A percentile compares a stretch with the other conserved stretches of the same genome.
phyloP scores from a whole-genome alignment of 2,329 filamentous ascomycete genomes.

The Talaromyces pinophilus region DNA sequence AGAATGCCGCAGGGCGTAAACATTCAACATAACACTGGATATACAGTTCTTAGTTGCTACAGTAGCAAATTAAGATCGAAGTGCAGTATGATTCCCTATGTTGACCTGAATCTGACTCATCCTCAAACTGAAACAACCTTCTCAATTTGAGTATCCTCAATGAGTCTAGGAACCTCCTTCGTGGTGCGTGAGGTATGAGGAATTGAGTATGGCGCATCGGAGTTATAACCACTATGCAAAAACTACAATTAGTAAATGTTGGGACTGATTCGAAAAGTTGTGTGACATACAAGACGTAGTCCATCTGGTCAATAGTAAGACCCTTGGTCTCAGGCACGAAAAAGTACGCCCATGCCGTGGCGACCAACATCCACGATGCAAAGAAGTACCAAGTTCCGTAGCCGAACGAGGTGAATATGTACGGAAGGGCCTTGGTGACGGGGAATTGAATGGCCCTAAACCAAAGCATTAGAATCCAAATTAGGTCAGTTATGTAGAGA shows the following conservation, averaged over 20 bases:
- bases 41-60: not conserved
- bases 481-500: not conserved
- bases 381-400: conserved; percentile 48
- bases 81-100: no score
- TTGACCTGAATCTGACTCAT: not conserved
- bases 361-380: conserved; percentile 39
- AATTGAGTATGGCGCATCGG: not conserved
- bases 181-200: not conserved
- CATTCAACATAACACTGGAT: no score
- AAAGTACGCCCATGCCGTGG: conserved; percentile 43
- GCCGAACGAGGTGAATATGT: conserved; percentile 44
- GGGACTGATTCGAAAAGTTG: no score
- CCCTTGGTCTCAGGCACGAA: conserved; percentile 29
- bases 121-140: not conserved
- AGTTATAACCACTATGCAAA: not conserved
- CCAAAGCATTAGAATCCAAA: not conserved
- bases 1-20: no score
- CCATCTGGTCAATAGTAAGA: conserved; percentile 27
- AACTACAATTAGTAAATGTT: not conserved
- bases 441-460: conserved; percentile 28
- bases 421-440: conserved; percentile 44
- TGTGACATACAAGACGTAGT: conserved; percentile 12
- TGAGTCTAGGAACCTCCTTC: not conserved
- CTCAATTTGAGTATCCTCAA: not conserved
- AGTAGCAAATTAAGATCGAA: no score